Evolutionary conservation across 805 yeast species (phyloP).

Genomic region (Spencermartinsiella europaea): DNA sequence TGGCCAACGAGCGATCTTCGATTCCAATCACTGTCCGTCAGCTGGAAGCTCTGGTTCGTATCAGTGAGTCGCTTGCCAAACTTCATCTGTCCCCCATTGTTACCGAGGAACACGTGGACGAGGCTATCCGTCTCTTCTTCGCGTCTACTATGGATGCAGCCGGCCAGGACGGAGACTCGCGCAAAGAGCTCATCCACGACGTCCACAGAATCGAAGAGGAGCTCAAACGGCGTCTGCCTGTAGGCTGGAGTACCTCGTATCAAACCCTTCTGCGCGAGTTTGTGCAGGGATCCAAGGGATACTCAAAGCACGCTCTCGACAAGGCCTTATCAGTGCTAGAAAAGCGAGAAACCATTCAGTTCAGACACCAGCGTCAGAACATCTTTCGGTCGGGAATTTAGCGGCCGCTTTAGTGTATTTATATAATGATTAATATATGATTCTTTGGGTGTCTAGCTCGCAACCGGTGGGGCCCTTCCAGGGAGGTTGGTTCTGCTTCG

Average conservation of each 20-base stretch:
- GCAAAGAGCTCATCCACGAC: conserved; percentile 61
- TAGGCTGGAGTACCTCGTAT: conserved; percentile 93
- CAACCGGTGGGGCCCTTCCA: neutral
- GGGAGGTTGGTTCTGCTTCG: neutral
- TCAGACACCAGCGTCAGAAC: conserved; percentile 81
- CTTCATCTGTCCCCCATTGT: conserved; percentile 78
- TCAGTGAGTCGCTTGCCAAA: conserved; percentile 90
- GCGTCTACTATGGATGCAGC: conserved; percentile 99
- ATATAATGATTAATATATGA: no score
- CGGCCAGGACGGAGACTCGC: conserved; percentile 49
- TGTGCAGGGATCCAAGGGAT: conserved; percentile 35
- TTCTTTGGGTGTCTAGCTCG: neutral
- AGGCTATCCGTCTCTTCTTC: conserved; percentile 87
- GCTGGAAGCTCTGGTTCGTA: conserved; percentile 93
- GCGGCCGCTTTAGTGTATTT: neutral
- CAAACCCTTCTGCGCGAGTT: conserved; percentile 79
- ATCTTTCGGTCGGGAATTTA: conserved; percentile 70
- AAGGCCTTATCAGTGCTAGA: conserved; percentile 77
- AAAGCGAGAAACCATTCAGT: conserved; percentile 79
- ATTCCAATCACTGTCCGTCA: conserved; percentile 98
- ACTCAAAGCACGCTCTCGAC: conserved; percentile 68
- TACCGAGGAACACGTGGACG: conserved; percentile 84
- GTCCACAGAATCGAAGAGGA: conserved; percentile 78
- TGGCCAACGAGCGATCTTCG: conserved; percentile 82
- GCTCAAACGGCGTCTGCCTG: conserved; percentile 82